These are phyloP conservation scores for Lentinula sp. DNA, from an alignment of 768 basidiomycete genomes.

Conservation along the genomic window DNA sequence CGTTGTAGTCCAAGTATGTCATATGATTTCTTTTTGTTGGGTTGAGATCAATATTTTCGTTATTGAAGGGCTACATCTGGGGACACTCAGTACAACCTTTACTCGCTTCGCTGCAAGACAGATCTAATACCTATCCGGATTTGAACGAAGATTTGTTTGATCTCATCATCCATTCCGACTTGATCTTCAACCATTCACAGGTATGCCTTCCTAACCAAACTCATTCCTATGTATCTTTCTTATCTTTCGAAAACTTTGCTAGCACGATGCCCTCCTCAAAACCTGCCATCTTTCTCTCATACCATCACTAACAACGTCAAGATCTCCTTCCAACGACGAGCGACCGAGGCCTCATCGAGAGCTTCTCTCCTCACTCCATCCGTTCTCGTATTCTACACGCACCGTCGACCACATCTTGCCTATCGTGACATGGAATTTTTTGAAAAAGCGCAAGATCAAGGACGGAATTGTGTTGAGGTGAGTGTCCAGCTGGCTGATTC, in stretches of 20 bases:
- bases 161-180: constrained; percentile 83
- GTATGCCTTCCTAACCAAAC: constrained; percentile 26
- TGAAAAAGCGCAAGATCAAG: constrained; percentile 45
- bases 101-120: constrained; percentile 19
- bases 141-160: constrained; percentile 44
- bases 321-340: too few relatives aligned
- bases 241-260: not conserved
- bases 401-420: constrained; percentile 82
- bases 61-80: constrained; percentile 77
- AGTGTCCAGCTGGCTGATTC: constrained; percentile 32
- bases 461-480: constrained; percentile 71
- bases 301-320: constrained; percentile 1
- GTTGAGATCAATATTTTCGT: not conserved
- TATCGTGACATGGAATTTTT: constrained; percentile 84
- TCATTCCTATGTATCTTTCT: not conserved
- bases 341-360: too few relatives aligned
- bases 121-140: not conserved
- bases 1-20: constrained; percentile 22
- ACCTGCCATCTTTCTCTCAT: constrained; percentile 55
- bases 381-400: constrained; percentile 82
- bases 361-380: constrained; percentile 7
- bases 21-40: not conserved
- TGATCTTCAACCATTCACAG: constrained; percentile 94
- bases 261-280: constrained; percentile 79
- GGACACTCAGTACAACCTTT: constrained; percentile 50